phyloP scores from a whole-genome alignment of 768 basidiomycete species.

The Lactarius evosmus region DNA sequence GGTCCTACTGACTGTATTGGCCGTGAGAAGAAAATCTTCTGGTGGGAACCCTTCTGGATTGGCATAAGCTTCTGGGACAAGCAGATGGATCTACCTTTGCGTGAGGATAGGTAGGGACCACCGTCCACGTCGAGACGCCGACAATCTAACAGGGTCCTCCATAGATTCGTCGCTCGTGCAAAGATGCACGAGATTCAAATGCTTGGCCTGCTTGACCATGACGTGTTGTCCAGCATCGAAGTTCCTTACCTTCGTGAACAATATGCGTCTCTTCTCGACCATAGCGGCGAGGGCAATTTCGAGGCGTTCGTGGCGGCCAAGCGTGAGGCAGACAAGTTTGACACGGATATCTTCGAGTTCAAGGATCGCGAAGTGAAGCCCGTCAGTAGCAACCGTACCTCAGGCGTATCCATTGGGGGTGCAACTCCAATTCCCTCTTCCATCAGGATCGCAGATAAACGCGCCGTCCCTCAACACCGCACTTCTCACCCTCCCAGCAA shows the following conservation, averaged over 20 bases:
- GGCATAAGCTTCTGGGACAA: constrained; percentile 82
- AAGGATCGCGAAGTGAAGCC: constrained; percentile 39
- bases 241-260: constrained; percentile 69
- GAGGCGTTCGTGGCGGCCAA: constrained; percentile 35
- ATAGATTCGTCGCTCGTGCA: constrained; percentile 88
- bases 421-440: constrained; percentile 15
- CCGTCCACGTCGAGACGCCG: background rate
- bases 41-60: constrained; percentile 92
- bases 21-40: constrained; percentile 57
- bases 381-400: constrained; percentile 36
- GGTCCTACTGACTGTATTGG: constrained; percentile 35
- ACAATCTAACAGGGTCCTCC: background rate
- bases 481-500: constrained; percentile 46
- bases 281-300: constrained; percentile 26
- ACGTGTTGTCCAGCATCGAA: constrained; percentile 84
- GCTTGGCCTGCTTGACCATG: constrained; percentile 88
- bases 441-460: constrained; percentile 25
- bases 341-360: constrained; percentile 62
- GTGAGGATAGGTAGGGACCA: constrained; percentile 61
- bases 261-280: constrained; percentile 31
- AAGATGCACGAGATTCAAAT: constrained; percentile 97
- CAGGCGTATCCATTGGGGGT: constrained; percentile 40
- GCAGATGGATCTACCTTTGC: constrained; percentile 81
- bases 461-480: constrained; percentile 41
- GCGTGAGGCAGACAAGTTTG: constrained; percentile 68